phyloP scores from a whole-genome alignment of 2,329 filamentous ascomycete genomes.

The Podosphaera fusca region DNA sequence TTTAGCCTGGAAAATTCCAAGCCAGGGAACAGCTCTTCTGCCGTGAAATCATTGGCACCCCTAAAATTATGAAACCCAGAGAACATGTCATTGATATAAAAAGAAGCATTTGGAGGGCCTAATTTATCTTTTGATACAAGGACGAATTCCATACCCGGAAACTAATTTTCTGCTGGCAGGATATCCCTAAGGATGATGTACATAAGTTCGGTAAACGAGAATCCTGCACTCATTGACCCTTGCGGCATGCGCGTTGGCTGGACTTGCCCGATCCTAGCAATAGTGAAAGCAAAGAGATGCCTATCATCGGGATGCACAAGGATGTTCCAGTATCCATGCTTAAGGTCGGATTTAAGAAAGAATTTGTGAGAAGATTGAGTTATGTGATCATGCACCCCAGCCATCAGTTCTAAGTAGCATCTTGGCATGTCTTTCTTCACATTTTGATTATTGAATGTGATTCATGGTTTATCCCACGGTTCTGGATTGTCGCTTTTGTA shows the following conservation, averaged over 20 bases:
- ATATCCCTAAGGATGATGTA: background rate
- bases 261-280: no score
- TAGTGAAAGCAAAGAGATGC: no score
- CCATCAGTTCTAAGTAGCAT: constrained; percentile 1
- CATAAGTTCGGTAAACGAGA: background rate
- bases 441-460: no score
- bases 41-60: background rate
- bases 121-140: background rate
- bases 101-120: background rate
- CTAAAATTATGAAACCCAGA: background rate
- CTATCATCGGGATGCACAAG: no score
- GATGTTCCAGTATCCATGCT: no score
- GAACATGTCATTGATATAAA: background rate
- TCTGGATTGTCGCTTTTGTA: background rate
- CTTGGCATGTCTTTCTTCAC: no score
- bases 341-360: no score
- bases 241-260: no score
- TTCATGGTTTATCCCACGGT: background rate
- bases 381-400: background rate
- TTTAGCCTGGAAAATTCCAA: constrained; percentile 1
- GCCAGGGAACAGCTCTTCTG: background rate
- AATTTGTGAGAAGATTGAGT: background rate
- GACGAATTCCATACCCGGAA: background rate
- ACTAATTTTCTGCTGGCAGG: background rate
- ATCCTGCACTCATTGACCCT: no score